Evolutionary conservation across 768 basidiomycete species (phyloP).

Genomic region (Lentinula edodes): DNA sequence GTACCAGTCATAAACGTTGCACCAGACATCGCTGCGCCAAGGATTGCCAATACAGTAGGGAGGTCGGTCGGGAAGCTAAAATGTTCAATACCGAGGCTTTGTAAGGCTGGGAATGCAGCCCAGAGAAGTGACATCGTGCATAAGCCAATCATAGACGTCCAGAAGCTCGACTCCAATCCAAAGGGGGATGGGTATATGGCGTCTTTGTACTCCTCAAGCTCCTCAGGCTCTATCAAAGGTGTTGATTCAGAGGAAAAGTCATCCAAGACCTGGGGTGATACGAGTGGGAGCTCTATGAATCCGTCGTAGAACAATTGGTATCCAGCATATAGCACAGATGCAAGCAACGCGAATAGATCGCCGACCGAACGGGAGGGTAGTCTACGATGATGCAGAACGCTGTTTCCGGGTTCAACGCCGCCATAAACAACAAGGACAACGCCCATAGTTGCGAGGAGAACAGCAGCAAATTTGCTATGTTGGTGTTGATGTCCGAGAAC

Average conservation of each 20-base stretch:
- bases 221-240: neutral
- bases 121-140: neutral
- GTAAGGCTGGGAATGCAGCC: neutral
- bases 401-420: neutral
- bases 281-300: neutral
- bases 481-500: neutral
- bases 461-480: neutral
- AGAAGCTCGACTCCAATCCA: constrained; percentile 1
- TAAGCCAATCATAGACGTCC: constrained; percentile 1
- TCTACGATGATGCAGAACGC: neutral
- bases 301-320: neutral
- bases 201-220: neutral
- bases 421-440: neutral
- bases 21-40: neutral
- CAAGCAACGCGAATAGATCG: neutral
- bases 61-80: neutral
- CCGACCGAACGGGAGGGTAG: neutral
- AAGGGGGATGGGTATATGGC: neutral
- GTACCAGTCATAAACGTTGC: constrained; percentile 3
- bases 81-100: neutral
- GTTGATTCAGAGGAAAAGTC: neutral
- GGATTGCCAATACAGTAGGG: neutral
- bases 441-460: neutral
- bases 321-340: neutral
- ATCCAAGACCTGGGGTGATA: neutral